Evolutionary conservation across 306 rosid species (phyloP).

Genomic region (Oemleria cerasiformis): DNA sequence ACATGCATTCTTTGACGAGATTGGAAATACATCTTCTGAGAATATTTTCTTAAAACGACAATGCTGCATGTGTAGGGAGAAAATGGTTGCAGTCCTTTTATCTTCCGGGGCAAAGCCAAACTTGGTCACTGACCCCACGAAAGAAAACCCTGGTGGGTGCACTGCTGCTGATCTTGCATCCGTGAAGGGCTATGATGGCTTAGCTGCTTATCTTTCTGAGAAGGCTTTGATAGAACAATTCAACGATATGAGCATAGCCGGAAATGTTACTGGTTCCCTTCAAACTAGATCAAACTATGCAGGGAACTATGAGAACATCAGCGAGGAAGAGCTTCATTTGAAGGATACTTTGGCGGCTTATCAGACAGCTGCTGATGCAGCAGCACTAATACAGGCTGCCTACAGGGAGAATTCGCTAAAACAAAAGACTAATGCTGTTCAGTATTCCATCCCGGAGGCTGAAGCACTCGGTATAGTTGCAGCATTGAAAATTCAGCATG

Average conservation of each 20-base stretch:
- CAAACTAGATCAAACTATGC: slow-evolving; percentile 39
- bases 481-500: slow-evolving; percentile 96
- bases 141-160: slow-evolving; percentile 67
- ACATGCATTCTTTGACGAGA: slow-evolving; percentile 8
- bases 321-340: slow-evolving; percentile 66
- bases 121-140: slow-evolving; percentile 88
- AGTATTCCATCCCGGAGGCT: slow-evolving; percentile 53
- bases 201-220: slow-evolving; percentile 93
- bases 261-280: slow-evolving; percentile 80
- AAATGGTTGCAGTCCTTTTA: slow-evolving; percentile 77
- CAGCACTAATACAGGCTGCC: slow-evolving; percentile 85
- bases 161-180: slow-evolving; percentile 83
- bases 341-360: slow-evolving; percentile 82
- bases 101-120: slow-evolving; percentile 88
- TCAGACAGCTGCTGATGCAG: slow-evolving; percentile 89
- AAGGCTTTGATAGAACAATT: slow-evolving; percentile 79
- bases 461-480: slow-evolving; percentile 83
- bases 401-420: slow-evolving; percentile 74
- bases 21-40: neutral
- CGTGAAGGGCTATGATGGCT: slow-evolving; percentile 64
- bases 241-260: slow-evolving; percentile 77
- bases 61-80: slow-evolving; percentile 51
- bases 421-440: slow-evolving; percentile 46
- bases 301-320: slow-evolving; percentile 47
- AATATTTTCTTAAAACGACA: neutral